Percentiles rank a stretch among this genome's conserved stretches.
These are phyloP conservation scores for Gentiana dahurica DNA, from an alignment of 257 asterid genomes.

Conservation along the genomic window DNA sequence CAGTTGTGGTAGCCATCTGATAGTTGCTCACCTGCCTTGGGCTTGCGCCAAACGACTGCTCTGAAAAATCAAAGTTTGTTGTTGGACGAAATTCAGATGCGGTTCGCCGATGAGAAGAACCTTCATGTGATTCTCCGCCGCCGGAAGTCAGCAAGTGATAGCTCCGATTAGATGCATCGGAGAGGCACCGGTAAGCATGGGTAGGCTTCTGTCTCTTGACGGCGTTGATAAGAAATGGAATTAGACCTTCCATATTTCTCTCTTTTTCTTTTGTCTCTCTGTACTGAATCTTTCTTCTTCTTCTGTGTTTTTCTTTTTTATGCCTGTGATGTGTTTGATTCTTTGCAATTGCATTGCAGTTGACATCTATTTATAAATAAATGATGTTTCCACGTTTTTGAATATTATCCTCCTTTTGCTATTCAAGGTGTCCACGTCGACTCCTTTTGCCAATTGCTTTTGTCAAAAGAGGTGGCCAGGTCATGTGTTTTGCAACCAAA, in stretches of 20 bases:
- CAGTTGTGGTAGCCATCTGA: conserved; percentile 11
- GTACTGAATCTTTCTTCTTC: background rate
- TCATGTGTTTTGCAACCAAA: no score
- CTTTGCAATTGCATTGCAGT: no score
- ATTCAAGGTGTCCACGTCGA: no score
- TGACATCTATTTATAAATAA: no score
- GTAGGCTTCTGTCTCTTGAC: conserved; percentile 31
- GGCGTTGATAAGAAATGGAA: conserved; percentile 50
- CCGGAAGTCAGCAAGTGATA: conserved; percentile 32
- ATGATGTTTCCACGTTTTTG: no score
- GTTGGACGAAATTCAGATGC: conserved; percentile 25
- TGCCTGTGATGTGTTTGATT: no score
- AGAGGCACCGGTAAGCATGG: conserved; percentile 33
- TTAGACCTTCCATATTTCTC: conserved; percentile 53
- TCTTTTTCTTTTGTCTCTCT: conserved; percentile 21
- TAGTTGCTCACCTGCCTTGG: conserved; percentile 3
- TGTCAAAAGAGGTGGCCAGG: no score
- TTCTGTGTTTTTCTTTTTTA: no score
- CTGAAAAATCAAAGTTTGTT: conserved; percentile 7
- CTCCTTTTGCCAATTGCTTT: no score
- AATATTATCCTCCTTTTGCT: no score
- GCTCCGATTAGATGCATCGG: conserved; percentile 52
- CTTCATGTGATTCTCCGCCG: conserved; percentile 18
- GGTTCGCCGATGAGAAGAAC: conserved; percentile 37
- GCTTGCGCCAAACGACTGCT: background rate